Percentiles rank a stretch among this genome's conserved stretches.
phyloP scores from a whole-genome alignment of 345 rosid genomes.

The Atalantia buxifolia region DNA sequence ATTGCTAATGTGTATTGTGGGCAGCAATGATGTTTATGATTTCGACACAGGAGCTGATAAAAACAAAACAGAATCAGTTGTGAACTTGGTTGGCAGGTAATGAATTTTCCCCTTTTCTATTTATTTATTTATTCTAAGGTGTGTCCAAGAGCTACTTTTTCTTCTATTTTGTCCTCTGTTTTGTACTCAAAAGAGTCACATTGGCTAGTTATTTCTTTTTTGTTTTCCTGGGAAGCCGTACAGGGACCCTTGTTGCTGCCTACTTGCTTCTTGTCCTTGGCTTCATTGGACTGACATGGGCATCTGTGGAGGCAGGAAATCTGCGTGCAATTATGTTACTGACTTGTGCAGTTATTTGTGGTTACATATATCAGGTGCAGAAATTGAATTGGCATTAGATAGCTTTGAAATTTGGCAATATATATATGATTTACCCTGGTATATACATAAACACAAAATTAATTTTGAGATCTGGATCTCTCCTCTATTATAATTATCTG shows the following conservation, averaged over 20 bases:
- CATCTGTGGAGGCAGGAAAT: constrained; percentile 49
- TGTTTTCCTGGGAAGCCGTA: constrained; percentile 47
- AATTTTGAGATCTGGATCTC: background rate
- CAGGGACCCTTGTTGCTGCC: constrained; percentile 62
- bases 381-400: background rate
- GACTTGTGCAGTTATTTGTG: constrained; percentile 62
- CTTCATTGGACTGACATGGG: constrained; percentile 62
- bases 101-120: background rate
- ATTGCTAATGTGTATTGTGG: constrained; percentile 23
- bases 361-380: constrained; percentile 78
- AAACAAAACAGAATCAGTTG: constrained; percentile 86
- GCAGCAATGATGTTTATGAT: constrained; percentile 96
- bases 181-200: constrained; percentile 3
- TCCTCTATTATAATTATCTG: background rate
- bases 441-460: background rate
- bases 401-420: background rate
- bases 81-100: constrained; percentile 81
- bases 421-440: too few species aligned
- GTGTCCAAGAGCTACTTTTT: background rate
- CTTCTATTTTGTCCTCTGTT: background rate
- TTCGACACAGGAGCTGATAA: constrained; percentile 94
- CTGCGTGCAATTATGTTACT: constrained; percentile 56
- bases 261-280: constrained; percentile 46
- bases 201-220: constrained; percentile 12
- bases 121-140: too few species aligned